Evolutionary conservation across 2,329 filamentous ascomycete genomes (phyloP).

Genomic region (Aspergillus sp.): DNA sequence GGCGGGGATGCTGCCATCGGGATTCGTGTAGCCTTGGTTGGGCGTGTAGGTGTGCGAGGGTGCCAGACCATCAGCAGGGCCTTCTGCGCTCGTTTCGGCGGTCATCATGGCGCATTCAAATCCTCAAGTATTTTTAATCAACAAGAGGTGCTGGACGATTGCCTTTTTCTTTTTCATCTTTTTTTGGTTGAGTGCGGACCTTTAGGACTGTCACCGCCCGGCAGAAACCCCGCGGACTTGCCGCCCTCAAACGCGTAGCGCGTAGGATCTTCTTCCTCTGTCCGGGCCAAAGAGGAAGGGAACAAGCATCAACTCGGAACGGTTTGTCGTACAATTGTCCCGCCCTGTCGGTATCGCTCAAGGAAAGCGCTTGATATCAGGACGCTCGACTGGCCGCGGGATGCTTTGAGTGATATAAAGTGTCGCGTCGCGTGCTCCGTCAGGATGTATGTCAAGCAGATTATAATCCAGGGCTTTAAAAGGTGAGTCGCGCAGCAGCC

Average conservation of each 20-base stretch:
- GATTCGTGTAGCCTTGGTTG: constrained; percentile 41
- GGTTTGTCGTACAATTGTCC: constrained; percentile 2
- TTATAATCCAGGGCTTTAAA: constrained; percentile 99
- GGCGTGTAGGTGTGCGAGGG: constrained; percentile 44
- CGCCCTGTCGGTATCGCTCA: background rate
- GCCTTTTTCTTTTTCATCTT: constrained; percentile 8
- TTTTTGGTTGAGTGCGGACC: constrained; percentile 11
- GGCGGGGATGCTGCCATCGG: constrained; percentile 26
- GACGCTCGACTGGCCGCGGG: constrained; percentile 14
- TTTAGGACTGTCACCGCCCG: constrained; percentile 21
- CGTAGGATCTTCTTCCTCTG: constrained; percentile 9
- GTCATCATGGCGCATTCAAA: constrained; percentile 16
- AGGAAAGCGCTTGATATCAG: constrained; percentile 1
- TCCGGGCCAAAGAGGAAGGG: constrained; percentile 8
- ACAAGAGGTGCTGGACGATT: too few relatives aligned
- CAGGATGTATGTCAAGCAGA: constrained; percentile 97
- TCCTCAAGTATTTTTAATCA: background rate
- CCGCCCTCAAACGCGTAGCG: constrained; percentile 4
- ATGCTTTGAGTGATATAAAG: constrained; percentile 21
- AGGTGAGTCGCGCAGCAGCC: constrained; percentile 51
- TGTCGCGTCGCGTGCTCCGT: constrained; percentile 21
- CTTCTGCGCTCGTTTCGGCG: constrained; percentile 11
- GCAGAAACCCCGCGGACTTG: constrained; percentile 28
- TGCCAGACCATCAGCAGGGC: constrained; percentile 37
- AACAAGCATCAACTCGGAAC: constrained; percentile 6